phyloP scores from a whole-genome alignment of 2,329 filamentous ascomycete genomes.

The Nigrospora oryzae region DNA sequence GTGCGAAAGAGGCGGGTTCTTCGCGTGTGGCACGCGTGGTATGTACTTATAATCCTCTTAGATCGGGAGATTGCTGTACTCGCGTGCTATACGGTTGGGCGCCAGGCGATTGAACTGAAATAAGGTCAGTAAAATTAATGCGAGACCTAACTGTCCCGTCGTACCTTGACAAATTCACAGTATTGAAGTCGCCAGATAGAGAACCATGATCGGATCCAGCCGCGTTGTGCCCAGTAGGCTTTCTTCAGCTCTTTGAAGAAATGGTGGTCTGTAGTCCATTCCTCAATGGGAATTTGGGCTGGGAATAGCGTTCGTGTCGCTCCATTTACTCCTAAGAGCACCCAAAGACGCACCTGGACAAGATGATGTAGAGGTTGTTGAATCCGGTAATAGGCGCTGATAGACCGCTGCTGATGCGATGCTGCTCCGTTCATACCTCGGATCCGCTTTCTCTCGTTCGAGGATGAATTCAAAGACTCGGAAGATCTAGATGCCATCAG shows the following conservation, averaged over 20 bases:
- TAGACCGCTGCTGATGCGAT: too few species aligned
- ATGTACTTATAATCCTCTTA: neutral
- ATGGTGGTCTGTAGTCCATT: neutral
- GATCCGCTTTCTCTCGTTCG: too few species aligned
- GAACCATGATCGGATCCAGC: neutral
- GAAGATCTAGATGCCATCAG: too few species aligned
- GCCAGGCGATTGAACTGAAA: neutral
- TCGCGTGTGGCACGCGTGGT: neutral
- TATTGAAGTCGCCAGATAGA: neutral
- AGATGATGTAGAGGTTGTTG: too few species aligned
- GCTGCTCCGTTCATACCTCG: too few species aligned
- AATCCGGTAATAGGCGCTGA: too few species aligned
- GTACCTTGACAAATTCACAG: constrained; percentile 2
- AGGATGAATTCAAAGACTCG: too few species aligned
- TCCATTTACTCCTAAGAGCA: neutral
- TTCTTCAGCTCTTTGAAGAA: neutral
- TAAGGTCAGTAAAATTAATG: neutral
- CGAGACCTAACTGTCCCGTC: neutral
- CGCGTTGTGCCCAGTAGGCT: neutral
- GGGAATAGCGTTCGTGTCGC: neutral
- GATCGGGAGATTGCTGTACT: neutral
- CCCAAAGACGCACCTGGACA: too few species aligned
- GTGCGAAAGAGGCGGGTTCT: neutral
- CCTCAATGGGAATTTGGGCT: neutral
- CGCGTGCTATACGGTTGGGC: neutral